phyloP scores from a whole-genome alignment of 805 yeast genomes.

The Tetrapisispora iriomotensis region DNA sequence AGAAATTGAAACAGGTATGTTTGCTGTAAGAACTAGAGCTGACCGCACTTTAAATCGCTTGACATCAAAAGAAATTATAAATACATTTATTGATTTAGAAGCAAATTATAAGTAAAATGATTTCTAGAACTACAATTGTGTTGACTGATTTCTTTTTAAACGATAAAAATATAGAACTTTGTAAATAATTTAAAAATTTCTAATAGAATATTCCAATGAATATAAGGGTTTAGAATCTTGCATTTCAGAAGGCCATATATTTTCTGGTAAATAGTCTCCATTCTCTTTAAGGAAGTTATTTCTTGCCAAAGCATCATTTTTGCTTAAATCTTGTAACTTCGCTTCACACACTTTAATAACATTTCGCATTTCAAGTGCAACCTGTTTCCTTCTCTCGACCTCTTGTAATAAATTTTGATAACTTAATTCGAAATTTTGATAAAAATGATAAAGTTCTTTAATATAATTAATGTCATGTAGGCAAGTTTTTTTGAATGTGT shows the following conservation, averaged over 20 bases:
- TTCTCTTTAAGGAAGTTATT: conserved; percentile 35
- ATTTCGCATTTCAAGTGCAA: conserved; percentile 33
- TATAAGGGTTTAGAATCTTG: conserved; percentile 26
- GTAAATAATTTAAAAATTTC: conserved; percentile 7
- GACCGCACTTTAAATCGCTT: conserved; percentile 37
- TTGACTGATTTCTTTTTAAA: background rate
- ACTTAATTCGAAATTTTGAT: conserved; percentile 39
- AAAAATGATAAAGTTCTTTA: conserved; percentile 38
- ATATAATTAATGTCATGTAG: conserved; percentile 18
- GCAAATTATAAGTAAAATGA: conserved; percentile 31
- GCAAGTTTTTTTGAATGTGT: conserved; percentile 27
- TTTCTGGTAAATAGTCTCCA: conserved; percentile 49
- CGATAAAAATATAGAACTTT: background rate
- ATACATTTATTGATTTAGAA: conserved; percentile 48
- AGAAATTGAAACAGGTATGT: conserved; percentile 51
- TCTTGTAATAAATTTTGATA: conserved; percentile 46
- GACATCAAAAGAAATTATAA: conserved; percentile 41
- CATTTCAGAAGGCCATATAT: conserved; percentile 39
- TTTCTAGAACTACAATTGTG: background rate
- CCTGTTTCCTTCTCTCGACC: conserved; percentile 38
- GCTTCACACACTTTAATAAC: conserved; percentile 35
- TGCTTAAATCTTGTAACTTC: conserved; percentile 31
- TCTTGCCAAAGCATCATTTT: conserved; percentile 37
- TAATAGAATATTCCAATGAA: conserved; percentile 16
- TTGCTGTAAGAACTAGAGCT: conserved; percentile 55